Percentiles rank a stretch among this genome's conserved stretches.
Evolutionary conservation across 345 rosid species (phyloP).

Genomic region (Lagerstroemia speciosa): DNA sequence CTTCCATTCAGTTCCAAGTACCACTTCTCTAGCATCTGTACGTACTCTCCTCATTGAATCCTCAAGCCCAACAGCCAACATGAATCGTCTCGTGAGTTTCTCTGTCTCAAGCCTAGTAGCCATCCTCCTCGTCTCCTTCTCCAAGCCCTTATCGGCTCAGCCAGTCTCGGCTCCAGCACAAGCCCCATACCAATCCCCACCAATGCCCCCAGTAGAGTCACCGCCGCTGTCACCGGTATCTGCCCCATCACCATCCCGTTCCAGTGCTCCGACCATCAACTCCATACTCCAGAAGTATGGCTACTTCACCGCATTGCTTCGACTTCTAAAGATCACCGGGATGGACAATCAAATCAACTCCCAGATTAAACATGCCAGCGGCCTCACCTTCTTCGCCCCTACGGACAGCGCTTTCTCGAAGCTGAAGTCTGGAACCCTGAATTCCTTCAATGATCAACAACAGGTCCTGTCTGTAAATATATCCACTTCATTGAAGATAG

Average conservation of each 20-base stretch:
- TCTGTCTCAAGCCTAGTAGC: neutral
- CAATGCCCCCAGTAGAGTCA: neutral
- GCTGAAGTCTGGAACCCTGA: constrained; percentile 17
- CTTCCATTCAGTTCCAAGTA: neutral
- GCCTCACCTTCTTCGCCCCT: constrained; percentile 19
- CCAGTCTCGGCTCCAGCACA: constrained; percentile 1
- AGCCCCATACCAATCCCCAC: constrained; percentile 1
- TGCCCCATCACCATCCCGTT: neutral
- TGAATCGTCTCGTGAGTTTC: neutral
- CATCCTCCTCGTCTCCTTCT: neutral
- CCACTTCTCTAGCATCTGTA: neutral
- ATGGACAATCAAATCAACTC: constrained; percentile 18
- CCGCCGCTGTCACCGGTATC: neutral
- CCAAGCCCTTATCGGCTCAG: neutral
- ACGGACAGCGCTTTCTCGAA: constrained; percentile 17
- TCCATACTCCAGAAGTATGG: constrained; percentile 62
- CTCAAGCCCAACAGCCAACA: neutral
- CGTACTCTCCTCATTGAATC: neutral
- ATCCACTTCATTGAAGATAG: too few species aligned
- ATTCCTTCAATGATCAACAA: constrained; percentile 18
- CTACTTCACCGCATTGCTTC: constrained; percentile 37
- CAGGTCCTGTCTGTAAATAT: too few species aligned
- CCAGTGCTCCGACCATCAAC: constrained; percentile 11
- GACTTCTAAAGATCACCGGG: constrained; percentile 44
- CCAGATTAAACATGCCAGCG: constrained; percentile 9